A percentile compares a stretch with the other conserved stretches of the same genome.
Evolutionary conservation across 768 basidiomycete genomes (phyloP).

Genomic region (Phlebiopsis gigantea): DNA sequence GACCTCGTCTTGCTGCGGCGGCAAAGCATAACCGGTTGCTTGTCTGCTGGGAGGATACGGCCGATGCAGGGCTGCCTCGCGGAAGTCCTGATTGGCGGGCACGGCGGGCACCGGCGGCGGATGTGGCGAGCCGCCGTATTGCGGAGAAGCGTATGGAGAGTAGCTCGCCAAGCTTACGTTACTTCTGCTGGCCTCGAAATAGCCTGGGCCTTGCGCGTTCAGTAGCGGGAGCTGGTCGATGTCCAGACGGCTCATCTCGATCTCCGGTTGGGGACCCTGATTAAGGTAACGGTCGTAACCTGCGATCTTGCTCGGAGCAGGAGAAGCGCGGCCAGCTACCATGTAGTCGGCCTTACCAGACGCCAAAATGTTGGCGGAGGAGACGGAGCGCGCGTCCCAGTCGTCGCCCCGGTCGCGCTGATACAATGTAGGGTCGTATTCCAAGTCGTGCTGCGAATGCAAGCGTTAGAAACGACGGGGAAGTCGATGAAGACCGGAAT

Average conservation of each 20-base stretch:
- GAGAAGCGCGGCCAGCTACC: constrained; percentile 33
- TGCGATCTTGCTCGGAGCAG: constrained; percentile 30
- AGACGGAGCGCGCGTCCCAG: constrained; percentile 80
- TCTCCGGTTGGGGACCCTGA: constrained; percentile 38
- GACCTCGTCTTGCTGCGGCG: constrained; percentile 15
- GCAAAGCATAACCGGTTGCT: constrained; percentile 17
- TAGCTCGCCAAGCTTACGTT: constrained; percentile 13
- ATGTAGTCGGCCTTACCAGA: constrained; percentile 33
- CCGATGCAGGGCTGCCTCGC: constrained; percentile 63
- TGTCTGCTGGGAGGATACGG: constrained; percentile 30
- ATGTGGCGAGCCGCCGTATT: constrained; percentile 15
- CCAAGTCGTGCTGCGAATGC: constrained; percentile 52
- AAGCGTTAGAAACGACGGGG: not conserved
- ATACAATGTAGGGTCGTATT: constrained; percentile 78
- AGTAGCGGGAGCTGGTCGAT: constrained; percentile 59
- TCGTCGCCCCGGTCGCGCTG: constrained; percentile 83
- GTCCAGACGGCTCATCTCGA: constrained; percentile 56
- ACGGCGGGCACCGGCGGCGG: constrained; percentile 37
- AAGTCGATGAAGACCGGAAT: not conserved
- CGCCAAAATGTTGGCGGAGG: constrained; percentile 48
- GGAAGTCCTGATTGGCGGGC: constrained; percentile 38
- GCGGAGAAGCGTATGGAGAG: constrained; percentile 1
- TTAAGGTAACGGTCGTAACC: constrained; percentile 59
- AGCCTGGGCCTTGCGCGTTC: constrained; percentile 21
- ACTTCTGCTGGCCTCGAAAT: constrained; percentile 20